Conservation (phyloP, 2,329 filamentous ascomycete species). For the Ophioceras dolichostomum region DNA sequence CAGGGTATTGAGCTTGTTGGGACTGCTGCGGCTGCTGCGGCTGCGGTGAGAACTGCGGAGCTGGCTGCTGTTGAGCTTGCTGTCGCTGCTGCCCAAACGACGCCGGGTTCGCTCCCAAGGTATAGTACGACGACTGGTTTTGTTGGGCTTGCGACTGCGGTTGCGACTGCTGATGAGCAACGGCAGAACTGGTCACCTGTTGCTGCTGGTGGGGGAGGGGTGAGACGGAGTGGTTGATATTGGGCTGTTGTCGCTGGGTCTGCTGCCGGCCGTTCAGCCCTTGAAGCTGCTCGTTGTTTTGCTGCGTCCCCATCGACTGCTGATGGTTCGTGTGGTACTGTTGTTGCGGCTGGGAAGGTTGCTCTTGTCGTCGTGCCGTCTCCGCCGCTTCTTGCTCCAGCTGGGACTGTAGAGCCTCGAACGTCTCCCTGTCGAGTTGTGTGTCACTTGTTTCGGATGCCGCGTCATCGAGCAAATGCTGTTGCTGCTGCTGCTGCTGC, state of each 20-base stretch:
- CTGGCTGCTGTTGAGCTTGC: constrained; percentile 1
- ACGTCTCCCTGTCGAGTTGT: constrained; percentile 14
- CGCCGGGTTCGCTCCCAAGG: no score
- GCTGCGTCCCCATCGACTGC: constrained; percentile 6
- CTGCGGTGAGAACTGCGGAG: no score
- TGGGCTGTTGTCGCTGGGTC: constrained; percentile 4
- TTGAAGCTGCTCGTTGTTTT: constrained; percentile 6
- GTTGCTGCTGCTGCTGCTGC: not conserved
- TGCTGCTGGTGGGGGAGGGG: constrained; percentile 10
- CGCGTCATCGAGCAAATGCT: not conserved
- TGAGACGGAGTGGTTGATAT: constrained; percentile 8
- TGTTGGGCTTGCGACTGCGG: constrained; percentile 6
- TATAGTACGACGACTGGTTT: constrained; percentile 3
- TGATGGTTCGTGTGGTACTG: constrained; percentile 6
- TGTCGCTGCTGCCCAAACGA: constrained; percentile 3
- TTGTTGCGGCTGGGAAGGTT: not conserved
- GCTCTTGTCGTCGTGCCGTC: constrained; percentile 1
- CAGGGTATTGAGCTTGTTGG: no score
- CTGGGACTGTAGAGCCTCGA: constrained; percentile 15
- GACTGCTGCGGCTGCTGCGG: not conserved
- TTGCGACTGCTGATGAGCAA: constrained; percentile 11
- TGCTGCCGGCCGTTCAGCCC: constrained; percentile 4
- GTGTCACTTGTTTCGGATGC: constrained; percentile 3
- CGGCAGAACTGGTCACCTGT: constrained; percentile 4
- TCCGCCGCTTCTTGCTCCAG: constrained; percentile 12